Evolutionary conservation across 352 stramenopile species (phyloP).

Genomic region (Aphanomyces cochlioides): DNA sequence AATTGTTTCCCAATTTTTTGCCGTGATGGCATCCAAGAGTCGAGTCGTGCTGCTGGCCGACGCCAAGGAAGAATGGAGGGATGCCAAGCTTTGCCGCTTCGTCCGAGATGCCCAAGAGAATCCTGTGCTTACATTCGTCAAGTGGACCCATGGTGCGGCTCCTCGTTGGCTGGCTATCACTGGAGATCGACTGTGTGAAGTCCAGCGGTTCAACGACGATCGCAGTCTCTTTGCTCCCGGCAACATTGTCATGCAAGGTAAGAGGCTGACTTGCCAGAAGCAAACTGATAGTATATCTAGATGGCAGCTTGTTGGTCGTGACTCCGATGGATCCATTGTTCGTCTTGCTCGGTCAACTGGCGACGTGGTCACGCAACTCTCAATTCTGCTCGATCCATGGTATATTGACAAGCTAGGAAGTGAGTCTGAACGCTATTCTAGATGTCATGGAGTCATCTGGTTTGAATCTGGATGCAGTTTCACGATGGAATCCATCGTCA

Average conservation of each 20-base stretch:
- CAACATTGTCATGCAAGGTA: conserved; percentile 63
- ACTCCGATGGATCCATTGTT: conserved; percentile 68
- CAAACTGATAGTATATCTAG: conserved; percentile 31
- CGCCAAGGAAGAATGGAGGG: conserved; percentile 6
- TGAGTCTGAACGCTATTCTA: neutral
- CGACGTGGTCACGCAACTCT: conserved; percentile 2
- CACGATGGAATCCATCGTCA: conserved; percentile 2
- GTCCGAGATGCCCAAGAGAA: conserved; percentile 13
- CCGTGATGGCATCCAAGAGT: conserved; percentile 7
- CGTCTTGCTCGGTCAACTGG: conserved; percentile 52
- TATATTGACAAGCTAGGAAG: neutral
- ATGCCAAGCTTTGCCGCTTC: conserved; percentile 22
- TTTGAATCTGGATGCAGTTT: neutral
- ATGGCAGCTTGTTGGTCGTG: conserved; percentile 59
- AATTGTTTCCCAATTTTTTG: conserved; percentile 1
- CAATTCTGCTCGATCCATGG: conserved; percentile 19
- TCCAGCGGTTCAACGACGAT: conserved; percentile 15
- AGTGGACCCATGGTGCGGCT: neutral
- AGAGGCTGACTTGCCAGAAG: neutral
- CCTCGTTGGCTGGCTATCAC: conserved; percentile 1
- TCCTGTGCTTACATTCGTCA: conserved; percentile 17
- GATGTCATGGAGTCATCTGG: conserved; percentile 20
- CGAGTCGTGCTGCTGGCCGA: conserved; percentile 18
- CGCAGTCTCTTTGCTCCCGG: conserved; percentile 32
- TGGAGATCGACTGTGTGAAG: conserved; percentile 5